phyloP scores from a whole-genome alignment of 345 rosid genomes.

The Linum lewisii region DNA sequence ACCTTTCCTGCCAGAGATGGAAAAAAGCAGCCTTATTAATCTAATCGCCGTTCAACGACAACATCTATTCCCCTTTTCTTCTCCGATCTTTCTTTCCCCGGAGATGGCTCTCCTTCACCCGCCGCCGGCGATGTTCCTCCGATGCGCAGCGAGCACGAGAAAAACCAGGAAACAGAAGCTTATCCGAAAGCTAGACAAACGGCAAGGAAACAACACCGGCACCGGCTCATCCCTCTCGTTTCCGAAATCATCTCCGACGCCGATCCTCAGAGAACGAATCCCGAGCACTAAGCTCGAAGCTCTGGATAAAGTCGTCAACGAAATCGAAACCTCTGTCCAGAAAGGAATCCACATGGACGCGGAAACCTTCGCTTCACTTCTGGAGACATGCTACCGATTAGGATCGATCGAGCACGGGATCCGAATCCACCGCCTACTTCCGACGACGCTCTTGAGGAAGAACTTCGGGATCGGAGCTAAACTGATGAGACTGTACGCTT shows the following conservation, averaged over 20 bases:
- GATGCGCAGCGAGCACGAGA: constrained; percentile 27
- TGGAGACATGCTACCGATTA: constrained; percentile 53
- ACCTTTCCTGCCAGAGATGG: not conserved
- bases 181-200: constrained; percentile 12
- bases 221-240: constrained; percentile 4
- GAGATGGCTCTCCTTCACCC: constrained; percentile 23
- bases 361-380: constrained; percentile 54
- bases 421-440: constrained; percentile 50
- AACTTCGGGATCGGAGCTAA: constrained; percentile 55
- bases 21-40: not conserved
- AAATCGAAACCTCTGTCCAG: constrained; percentile 41
- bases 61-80: not conserved
- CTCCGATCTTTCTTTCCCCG: not conserved
- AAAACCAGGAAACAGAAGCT: constrained; percentile 24
- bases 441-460: constrained; percentile 35
- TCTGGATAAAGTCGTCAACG: constrained; percentile 40
- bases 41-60: not conserved
- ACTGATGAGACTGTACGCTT: constrained; percentile 46
- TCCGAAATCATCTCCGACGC: constrained; percentile 48
- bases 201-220: not conserved
- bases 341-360: constrained; percentile 49
- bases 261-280: constrained; percentile 30
- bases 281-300: constrained; percentile 50
- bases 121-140: constrained; percentile 10
- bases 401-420: constrained; percentile 40